These are phyloP conservation scores for Blastobotrys attinorum DNA, from an alignment of 805 yeast genomes.

Conservation along the genomic window DNA sequence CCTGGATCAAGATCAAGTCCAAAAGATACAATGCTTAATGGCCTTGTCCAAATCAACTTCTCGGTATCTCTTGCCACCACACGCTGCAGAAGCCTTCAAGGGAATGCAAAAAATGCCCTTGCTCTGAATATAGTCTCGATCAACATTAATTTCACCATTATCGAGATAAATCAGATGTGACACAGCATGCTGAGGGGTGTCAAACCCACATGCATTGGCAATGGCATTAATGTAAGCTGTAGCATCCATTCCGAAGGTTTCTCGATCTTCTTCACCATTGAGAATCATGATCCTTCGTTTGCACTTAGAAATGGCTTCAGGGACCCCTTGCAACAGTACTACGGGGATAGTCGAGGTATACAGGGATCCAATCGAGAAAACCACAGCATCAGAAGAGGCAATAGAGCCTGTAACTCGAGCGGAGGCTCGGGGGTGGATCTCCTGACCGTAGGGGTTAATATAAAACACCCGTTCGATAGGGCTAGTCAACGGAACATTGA, in stretches of 20 bases:
- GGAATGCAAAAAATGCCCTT: background rate
- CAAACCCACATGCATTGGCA: conserved; percentile 44
- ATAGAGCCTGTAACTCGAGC: conserved; percentile 49
- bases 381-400: conserved; percentile 38
- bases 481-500: conserved; percentile 55
- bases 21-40: background rate
- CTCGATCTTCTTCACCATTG: conserved; percentile 74
- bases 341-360: conserved; percentile 85
- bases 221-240: conserved; percentile 49
- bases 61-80: background rate
- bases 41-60: background rate
- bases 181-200: background rate
- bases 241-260: conserved; percentile 63
- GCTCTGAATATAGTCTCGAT: background rate
- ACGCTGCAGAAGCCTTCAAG: background rate
- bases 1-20: too few species aligned
- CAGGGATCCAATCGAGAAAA: conserved; percentile 80
- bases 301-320: conserved; percentile 42
- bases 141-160: background rate
- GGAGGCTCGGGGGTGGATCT: conserved; percentile 68
- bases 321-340: conserved; percentile 63
- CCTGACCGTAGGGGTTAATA: conserved; percentile 83
- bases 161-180: conserved; percentile 4
- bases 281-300: conserved; percentile 50
- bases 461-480: conserved; percentile 70